A percentile compares a stretch with the other conserved stretches of the same genome.
These are phyloP conservation scores for Yamadazyma kitorensis DNA, from an alignment of 805 yeast genomes.

Conservation along the genomic window DNA sequence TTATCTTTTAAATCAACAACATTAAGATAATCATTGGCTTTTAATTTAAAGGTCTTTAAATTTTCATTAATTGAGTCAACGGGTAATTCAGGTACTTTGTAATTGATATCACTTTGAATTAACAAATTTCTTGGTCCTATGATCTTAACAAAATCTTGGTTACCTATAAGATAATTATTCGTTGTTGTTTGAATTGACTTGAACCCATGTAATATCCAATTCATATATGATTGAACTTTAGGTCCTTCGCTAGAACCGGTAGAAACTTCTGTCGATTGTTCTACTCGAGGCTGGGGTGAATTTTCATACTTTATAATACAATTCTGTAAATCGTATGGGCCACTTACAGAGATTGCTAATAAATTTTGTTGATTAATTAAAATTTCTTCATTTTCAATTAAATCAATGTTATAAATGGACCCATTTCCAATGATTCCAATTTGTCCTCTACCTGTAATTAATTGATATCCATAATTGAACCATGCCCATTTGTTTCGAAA, in stretches of 20 bases:
- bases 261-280: background rate
- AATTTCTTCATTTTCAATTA: constrained; percentile 47
- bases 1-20: constrained; percentile 41
- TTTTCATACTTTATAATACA: constrained; percentile 28
- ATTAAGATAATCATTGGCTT: constrained; percentile 45
- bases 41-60: constrained; percentile 11
- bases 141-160: constrained; percentile 46
- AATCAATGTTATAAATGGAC: constrained; percentile 45
- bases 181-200: background rate
- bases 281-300: background rate
- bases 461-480: constrained; percentile 40
- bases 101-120: constrained; percentile 42
- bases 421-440: constrained; percentile 56
- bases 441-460: constrained; percentile 57
- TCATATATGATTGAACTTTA: too few species aligned
- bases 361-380: constrained; percentile 45
- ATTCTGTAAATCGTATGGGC: constrained; percentile 44
- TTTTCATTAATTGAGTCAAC: constrained; percentile 7
- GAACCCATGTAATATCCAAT: too few species aligned
- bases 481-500: constrained; percentile 33
- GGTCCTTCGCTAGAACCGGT: too few species aligned
- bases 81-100: constrained; percentile 14
- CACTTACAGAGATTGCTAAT: constrained; percentile 50
- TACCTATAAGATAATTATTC: constrained; percentile 23
- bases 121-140: constrained; percentile 54